Base-by-base conservation (phyloP, 2,329 filamentous ascomycete species). In the Chlorencoelia australis region DNA sequence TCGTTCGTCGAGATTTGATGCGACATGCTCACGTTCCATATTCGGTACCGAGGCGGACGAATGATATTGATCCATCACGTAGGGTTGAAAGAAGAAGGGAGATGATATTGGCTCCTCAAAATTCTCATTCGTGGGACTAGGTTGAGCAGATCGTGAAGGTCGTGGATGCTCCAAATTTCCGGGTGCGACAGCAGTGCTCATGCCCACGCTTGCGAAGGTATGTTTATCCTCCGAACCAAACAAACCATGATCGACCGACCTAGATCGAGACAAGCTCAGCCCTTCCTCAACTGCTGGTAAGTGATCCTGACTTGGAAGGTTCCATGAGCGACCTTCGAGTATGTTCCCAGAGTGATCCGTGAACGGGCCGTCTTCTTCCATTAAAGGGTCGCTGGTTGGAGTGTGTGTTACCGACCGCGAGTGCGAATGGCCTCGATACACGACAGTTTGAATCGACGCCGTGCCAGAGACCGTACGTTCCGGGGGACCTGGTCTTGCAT, bases 161-260 rank as follows among this genome's bases (percentile, higher is more conserved):
- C 41, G 44, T 7, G 43, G 31, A 28, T 48, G 46, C 19, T 52
- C 46, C 18, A 54, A 48, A 7, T 38, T 75, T 39, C 81, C 82
- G 3, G 77, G 68, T 1, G 71, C 80, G 15, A 70, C 62, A 1
- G 75, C 67, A 4, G 68, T 73, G 53, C 70, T 82, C 17, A 85
- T 50, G 4, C 72, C 73, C 2, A 86, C 66, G 44, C 73, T 75
- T 1, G 82, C 67, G 26, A 69, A 69, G 2, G 71, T 71, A 41
- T 81, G 77, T 46, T 79, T 76, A 52, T 84, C 77, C 7, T 66
- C 61, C 35, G 65, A 74, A 15, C 65, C 63, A 35, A 80, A 77
- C 3, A 61, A 72, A 46, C 45, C 69, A 27, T 75, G 67, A 41
- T 86, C 80, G 5, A 75, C 73, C 0, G 80, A 84, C 20, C 67